phyloP scores from a whole-genome alignment of 305 asterid species.

The Fraxinus angustifolia region DNA sequence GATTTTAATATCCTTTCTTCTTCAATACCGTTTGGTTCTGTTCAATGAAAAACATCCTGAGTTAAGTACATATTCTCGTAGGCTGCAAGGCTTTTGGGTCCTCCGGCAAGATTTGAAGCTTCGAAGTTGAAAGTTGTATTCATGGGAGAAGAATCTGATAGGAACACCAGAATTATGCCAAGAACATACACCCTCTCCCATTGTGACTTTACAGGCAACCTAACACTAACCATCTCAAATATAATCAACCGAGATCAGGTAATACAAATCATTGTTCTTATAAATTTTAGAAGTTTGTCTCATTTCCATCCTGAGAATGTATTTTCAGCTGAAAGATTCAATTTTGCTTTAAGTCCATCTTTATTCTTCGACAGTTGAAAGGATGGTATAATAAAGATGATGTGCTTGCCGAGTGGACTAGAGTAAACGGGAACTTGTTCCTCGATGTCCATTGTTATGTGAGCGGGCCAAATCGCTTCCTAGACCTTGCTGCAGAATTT shows the following conservation, averaged over 20 bases:
- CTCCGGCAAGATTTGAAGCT: constrained; percentile 90
- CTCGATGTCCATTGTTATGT: constrained; percentile 86
- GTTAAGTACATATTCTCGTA: constrained; percentile 19
- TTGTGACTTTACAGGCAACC: constrained; percentile 83
- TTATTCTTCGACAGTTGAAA: constrained; percentile 44
- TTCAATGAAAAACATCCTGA: background rate
- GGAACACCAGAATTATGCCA: constrained; percentile 47
- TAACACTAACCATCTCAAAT: constrained; percentile 76
- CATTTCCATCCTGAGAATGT: background rate
- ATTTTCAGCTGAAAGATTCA: background rate
- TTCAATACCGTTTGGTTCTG: background rate
- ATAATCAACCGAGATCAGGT: constrained; percentile 73
- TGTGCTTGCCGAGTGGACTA: constrained; percentile 90
- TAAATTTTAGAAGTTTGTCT: background rate
- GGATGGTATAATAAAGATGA: constrained; percentile 96
- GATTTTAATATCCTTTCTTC: background rate
- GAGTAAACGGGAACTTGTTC: constrained; percentile 60
- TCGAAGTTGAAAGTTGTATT: constrained; percentile 71
- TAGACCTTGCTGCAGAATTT: constrained; percentile 67
- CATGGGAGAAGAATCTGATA: constrained; percentile 47
- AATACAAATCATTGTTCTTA: background rate
- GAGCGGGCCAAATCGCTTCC: constrained; percentile 66
- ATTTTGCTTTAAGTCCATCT: background rate
- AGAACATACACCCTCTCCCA: constrained; percentile 90
- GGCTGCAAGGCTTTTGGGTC: constrained; percentile 83